A percentile compares a stretch with the other conserved stretches of the same genome.
phyloP scores from a whole-genome alignment of 2,329 filamentous ascomycete species.

The Diaporthe vexans region DNA sequence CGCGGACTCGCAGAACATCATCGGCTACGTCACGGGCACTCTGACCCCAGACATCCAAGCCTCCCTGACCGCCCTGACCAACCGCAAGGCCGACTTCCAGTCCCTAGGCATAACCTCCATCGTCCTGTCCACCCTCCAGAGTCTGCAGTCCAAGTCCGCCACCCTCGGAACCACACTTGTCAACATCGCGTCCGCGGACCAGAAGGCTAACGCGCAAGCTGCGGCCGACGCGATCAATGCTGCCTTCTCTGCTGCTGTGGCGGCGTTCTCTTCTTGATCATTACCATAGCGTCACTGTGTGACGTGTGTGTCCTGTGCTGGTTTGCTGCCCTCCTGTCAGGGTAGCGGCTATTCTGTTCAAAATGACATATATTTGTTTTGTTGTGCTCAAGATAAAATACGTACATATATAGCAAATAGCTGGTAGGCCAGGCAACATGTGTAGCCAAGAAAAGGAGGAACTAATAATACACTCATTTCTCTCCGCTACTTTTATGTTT shows the following conservation, averaged over 20 bases:
- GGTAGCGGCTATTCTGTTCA: not conserved
- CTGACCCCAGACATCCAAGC: slow-evolving; percentile 38
- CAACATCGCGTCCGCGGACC: slow-evolving; percentile 36
- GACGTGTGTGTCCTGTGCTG: not conserved
- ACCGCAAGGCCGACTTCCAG: slow-evolving; percentile 35
- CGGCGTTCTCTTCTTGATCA: slow-evolving; percentile 38
- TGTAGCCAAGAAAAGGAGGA: slow-evolving; percentile 19
- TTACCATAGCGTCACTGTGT: not conserved
- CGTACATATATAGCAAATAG: slow-evolving; percentile 18
- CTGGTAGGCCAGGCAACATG: slow-evolving; percentile 1
- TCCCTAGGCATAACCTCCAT: slow-evolving; percentile 27
- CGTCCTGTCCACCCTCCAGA: slow-evolving; percentile 39
- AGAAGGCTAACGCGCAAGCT: slow-evolving; percentile 30
- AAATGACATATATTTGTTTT: slow-evolving; percentile 11
- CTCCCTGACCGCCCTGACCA: slow-evolving; percentile 34
- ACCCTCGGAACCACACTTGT: slow-evolving; percentile 34
- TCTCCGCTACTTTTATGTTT: not conserved
- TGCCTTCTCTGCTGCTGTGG: slow-evolving; percentile 34
- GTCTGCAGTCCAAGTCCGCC: slow-evolving; percentile 37
- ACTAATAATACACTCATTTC: slow-evolving; percentile 25
- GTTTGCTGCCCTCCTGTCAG: not conserved
- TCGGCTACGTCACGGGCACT: slow-evolving; percentile 33
- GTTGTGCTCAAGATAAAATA: slow-evolving; percentile 17
- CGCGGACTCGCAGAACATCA: slow-evolving; percentile 37
- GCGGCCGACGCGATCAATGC: slow-evolving; percentile 26